These are phyloP conservation scores for Penicillium ucsense DNA, from an alignment of 495 filamentous ascomycete genomes.

Conservation along the genomic window DNA sequence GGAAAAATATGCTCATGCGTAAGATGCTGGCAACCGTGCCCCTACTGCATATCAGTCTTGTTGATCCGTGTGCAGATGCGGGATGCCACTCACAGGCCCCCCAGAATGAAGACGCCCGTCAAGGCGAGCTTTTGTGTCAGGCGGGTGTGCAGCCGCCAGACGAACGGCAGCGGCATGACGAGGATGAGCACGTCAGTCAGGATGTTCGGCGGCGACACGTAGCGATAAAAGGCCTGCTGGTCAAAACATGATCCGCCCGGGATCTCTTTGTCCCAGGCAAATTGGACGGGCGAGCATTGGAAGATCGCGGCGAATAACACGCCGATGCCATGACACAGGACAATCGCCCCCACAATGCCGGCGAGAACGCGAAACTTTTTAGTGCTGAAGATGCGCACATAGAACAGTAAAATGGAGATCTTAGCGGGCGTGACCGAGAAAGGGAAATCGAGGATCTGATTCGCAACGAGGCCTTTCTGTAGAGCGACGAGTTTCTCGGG, in stretches of 20 bases:
- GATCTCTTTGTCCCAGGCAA: slow-evolving; percentile 16
- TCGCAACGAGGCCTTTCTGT: slow-evolving; percentile 5
- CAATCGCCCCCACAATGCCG: slow-evolving; percentile 21
- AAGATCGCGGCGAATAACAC: slow-evolving; percentile 21
- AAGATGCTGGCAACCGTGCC: slow-evolving; percentile 16
- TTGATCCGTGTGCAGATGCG: too few relatives aligned
- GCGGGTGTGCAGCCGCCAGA: slow-evolving; percentile 21
- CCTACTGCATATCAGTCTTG: background rate
- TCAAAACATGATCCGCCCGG: slow-evolving; percentile 19
- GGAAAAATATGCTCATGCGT: slow-evolving; percentile 3
- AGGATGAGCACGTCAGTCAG: slow-evolving; percentile 28
- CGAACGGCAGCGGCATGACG: slow-evolving; percentile 35
- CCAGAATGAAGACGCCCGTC: slow-evolving; percentile 18
- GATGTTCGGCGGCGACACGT: slow-evolving; percentile 21
- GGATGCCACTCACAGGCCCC: slow-evolving; percentile 14
- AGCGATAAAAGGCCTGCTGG: slow-evolving; percentile 20
- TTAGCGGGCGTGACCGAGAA: slow-evolving; percentile 10
- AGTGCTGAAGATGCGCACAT: slow-evolving; percentile 28
- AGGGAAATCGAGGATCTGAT: slow-evolving; percentile 7
- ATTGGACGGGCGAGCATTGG: slow-evolving; percentile 25
- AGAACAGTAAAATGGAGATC: slow-evolving; percentile 29
- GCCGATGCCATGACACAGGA: slow-evolving; percentile 14
- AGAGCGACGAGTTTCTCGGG: background rate
- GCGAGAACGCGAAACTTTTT: slow-evolving; percentile 17
- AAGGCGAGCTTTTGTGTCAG: slow-evolving; percentile 16